Evolutionary conservation across 768 basidiomycete species (phyloP).

Genomic region (Tylopilus sp.): DNA sequence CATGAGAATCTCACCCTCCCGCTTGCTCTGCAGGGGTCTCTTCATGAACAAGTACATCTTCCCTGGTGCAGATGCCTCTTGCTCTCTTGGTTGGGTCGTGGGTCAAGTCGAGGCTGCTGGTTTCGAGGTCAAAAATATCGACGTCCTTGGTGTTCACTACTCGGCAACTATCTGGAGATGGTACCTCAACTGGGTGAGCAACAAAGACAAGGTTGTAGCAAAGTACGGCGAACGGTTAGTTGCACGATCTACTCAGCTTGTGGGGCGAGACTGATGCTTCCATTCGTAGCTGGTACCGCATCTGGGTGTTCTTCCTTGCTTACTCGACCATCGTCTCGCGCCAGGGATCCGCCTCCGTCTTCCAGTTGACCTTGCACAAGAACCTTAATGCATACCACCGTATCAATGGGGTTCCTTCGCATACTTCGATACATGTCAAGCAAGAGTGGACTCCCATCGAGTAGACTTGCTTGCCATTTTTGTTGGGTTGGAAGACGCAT

Average conservation of each 20-base stretch:
- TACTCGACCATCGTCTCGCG: conserved; percentile 82
- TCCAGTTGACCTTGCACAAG: conserved; percentile 98
- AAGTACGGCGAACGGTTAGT: conserved; percentile 79
- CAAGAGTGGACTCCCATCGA: conserved; percentile 27
- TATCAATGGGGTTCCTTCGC: conserved; percentile 77
- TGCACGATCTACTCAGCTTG: background rate
- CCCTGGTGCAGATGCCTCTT: conserved; percentile 96
- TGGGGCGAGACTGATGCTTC: background rate
- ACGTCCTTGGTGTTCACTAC: conserved; percentile 97
- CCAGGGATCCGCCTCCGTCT: conserved; percentile 88
- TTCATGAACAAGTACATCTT: conserved; percentile 99
- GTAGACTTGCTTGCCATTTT: conserved; percentile 3
- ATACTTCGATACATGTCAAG: conserved; percentile 73
- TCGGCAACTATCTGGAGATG: conserved; percentile 86
- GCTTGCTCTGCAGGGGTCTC: conserved; percentile 58
- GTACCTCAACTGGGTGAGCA: conserved; percentile 97
- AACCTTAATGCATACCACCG: conserved; percentile 96
- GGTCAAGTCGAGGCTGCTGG: conserved; percentile 83
- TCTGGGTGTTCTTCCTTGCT: conserved; percentile 97
- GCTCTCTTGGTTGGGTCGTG: conserved; percentile 94
- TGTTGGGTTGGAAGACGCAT: background rate
- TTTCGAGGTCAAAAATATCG: conserved; percentile 95
- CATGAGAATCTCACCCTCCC: background rate
- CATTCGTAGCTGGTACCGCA: conserved; percentile 68
- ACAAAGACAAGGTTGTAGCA: conserved; percentile 84